phyloP scores from a whole-genome alignment of 148 eudicot genomes.

The Spergularia marina region DNA sequence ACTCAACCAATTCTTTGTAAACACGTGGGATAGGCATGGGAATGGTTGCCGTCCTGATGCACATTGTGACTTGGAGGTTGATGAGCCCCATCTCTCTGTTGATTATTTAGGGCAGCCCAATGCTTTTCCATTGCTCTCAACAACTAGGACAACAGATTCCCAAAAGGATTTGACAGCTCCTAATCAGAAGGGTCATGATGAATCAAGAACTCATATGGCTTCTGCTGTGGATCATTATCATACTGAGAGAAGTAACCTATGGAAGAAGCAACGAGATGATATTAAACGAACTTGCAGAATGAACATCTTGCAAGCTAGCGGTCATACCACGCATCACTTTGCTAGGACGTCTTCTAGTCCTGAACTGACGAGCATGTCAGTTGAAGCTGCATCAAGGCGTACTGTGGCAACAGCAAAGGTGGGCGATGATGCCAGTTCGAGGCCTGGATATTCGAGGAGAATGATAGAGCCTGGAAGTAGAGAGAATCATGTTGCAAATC shows the following conservation, averaged over 20 bases:
- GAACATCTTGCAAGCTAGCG: constrained; percentile 29
- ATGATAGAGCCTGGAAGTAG: constrained; percentile 1
- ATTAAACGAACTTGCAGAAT: constrained; percentile 25
- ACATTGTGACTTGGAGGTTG: constrained; percentile 17
- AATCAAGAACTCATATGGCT: constrained; percentile 15
- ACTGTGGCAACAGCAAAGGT: constrained; percentile 28
- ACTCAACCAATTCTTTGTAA: constrained; percentile 52
- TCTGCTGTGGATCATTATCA: constrained; percentile 18
- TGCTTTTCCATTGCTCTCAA: constrained; percentile 15
- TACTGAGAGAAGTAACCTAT: constrained; percentile 16
- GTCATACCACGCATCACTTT: constrained; percentile 37
- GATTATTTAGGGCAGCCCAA: constrained; percentile 8
- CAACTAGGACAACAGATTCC: constrained; percentile 11
- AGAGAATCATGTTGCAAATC: constrained; percentile 12
- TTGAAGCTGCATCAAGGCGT: constrained; percentile 28
- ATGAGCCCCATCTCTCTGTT: constrained; percentile 9
- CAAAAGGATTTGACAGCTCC: constrained; percentile 18
- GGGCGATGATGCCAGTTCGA: constrained; percentile 22
- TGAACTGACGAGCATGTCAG: constrained; percentile 37
- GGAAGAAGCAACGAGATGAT: constrained; percentile 28
- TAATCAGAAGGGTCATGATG: constrained; percentile 16
- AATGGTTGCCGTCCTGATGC: constrained; percentile 49
- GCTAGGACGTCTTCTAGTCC: constrained; percentile 54
- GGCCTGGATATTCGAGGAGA: constrained; percentile 12
- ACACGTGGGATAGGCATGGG: constrained; percentile 60